phyloP scores from a whole-genome alignment of 163 green algal genomes.

The Scenedesmus sp. region DNA sequence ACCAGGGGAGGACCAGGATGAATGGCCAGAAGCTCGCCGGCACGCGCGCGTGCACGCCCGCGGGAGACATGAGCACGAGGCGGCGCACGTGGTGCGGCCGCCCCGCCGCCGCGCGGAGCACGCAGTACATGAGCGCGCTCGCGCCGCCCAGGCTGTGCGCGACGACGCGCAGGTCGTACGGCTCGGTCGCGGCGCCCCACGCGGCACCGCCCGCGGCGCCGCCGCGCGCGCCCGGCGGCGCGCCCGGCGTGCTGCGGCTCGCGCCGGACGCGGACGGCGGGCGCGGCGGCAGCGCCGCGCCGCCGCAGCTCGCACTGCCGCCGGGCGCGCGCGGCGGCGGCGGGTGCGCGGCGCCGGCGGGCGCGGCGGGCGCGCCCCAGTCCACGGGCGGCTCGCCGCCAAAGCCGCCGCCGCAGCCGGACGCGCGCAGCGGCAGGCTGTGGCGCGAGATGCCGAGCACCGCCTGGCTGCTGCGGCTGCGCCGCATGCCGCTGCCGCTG shows the following conservation, averaged over 20 bases:
- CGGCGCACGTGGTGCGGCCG: conserved; percentile 75
- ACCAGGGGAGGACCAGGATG: conserved; percentile 20
- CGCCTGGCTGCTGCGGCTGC: conserved; percentile 37
- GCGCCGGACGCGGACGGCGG: neutral
- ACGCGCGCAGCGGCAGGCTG: too few species aligned
- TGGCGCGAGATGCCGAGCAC: conserved; percentile 11
- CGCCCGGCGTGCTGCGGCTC: conserved; percentile 16
- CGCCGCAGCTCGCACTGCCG: neutral
- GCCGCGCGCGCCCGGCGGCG: too few species aligned
- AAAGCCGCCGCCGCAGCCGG: conserved; percentile 4
- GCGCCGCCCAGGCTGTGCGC: conserved; percentile 92
- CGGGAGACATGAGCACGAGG: conserved; percentile 89
- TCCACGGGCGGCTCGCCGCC: neutral
- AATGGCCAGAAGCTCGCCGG: conserved; percentile 20
- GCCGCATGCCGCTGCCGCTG: neutral
- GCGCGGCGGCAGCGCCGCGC: neutral
- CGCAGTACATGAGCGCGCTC: conserved; percentile 86
- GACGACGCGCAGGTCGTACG: conserved; percentile 87
- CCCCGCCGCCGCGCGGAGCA: conserved; percentile 53
- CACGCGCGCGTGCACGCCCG: conserved; percentile 49
- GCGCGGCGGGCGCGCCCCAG: neutral
- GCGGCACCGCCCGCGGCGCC: too few species aligned
- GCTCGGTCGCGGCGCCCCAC: conserved; percentile 43
- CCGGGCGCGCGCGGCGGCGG: neutral
- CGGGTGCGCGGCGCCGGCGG: neutral